These are phyloP conservation scores for Aspergillaceae sp. DNA, from an alignment of 2,329 filamentous ascomycete species.

Conservation along the genomic window DNA sequence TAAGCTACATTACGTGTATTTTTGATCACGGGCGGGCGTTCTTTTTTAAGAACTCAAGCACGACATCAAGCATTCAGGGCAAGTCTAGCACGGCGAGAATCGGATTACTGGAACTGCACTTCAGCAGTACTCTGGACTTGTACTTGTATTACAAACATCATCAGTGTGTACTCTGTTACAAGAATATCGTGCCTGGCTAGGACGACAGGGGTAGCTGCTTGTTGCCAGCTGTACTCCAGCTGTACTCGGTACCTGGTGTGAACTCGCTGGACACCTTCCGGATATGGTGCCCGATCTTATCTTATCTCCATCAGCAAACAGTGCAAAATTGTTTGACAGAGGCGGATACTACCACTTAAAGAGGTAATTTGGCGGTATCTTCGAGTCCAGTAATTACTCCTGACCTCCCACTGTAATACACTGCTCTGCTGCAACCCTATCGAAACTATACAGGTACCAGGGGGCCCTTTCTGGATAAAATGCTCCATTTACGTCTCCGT, in stretches of 20 bases:
- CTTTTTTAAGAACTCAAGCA: neutral
- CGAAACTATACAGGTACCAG: too few relatives aligned
- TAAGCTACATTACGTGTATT: neutral
- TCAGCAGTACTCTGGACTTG: too few relatives aligned
- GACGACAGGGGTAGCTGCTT: too few relatives aligned
- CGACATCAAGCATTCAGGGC: neutral
- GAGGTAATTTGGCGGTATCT: too few relatives aligned
- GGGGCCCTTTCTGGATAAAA: conserved; percentile 1
- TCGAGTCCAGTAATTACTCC: too few relatives aligned
- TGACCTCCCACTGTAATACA: neutral
- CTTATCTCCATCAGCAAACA: neutral
- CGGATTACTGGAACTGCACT: too few relatives aligned
- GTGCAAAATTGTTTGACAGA: neutral
- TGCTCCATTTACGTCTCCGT: conserved; percentile 25
- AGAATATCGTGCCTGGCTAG: too few relatives aligned
- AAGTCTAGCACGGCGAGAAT: too few relatives aligned
- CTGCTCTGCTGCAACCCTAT: neutral
- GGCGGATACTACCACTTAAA: too few relatives aligned
- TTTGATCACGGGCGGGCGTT: too few relatives aligned
- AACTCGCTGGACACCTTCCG: neutral
- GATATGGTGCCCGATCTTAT: neutral
- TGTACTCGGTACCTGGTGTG: neutral
- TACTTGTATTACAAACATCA: too few relatives aligned
- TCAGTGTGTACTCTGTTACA: too few relatives aligned
- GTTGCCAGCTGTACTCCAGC: conserved; percentile 1